These are phyloP conservation scores for Yamadazyma laniorum DNA, from an alignment of 805 yeast species.

Conservation along the genomic window DNA sequence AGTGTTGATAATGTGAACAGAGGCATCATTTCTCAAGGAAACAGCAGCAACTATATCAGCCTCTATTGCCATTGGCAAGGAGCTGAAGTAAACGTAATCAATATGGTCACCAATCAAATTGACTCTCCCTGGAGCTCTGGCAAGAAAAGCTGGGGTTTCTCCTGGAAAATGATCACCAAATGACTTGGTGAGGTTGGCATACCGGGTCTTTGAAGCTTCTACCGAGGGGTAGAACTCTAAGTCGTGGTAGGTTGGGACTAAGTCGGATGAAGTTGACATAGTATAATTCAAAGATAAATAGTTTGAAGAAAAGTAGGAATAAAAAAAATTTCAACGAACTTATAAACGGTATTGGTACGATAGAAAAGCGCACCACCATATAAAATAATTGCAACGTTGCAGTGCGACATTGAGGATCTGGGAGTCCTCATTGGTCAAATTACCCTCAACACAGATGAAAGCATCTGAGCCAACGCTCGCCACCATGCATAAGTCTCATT, in stretches of 20 bases:
- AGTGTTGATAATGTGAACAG: conserved; percentile 29
- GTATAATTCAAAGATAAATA: no score
- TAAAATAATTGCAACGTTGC: conserved; percentile 17
- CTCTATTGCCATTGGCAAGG: conserved; percentile 72
- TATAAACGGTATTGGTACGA: conserved; percentile 4
- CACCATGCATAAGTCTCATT: no score
- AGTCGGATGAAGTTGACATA: conserved; percentile 2
- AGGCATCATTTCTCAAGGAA: conserved; percentile 7
- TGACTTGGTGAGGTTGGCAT: conserved; percentile 18
- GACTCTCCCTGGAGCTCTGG: conserved; percentile 75
- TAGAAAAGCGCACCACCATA: conserved; percentile 1
- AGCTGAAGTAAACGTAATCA: conserved; percentile 65
- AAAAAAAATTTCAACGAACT: not conserved
- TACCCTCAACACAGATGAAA: no score
- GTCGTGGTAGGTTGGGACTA: conserved; percentile 35
- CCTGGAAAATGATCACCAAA: conserved; percentile 23
- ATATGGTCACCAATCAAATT: conserved; percentile 75
- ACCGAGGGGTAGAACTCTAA: conserved; percentile 36
- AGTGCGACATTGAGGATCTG: conserved; percentile 3
- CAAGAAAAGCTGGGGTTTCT: conserved; percentile 43
- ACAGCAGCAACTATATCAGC: conserved; percentile 60
- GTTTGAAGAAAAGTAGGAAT: not conserved
- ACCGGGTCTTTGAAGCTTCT: conserved; percentile 25
- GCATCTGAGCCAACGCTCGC: no score
- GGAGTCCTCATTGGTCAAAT: conserved; percentile 6